Base-by-base conservation (phyloP, 106 monocot genomes). In the Dendrobium nobile region DNA sequence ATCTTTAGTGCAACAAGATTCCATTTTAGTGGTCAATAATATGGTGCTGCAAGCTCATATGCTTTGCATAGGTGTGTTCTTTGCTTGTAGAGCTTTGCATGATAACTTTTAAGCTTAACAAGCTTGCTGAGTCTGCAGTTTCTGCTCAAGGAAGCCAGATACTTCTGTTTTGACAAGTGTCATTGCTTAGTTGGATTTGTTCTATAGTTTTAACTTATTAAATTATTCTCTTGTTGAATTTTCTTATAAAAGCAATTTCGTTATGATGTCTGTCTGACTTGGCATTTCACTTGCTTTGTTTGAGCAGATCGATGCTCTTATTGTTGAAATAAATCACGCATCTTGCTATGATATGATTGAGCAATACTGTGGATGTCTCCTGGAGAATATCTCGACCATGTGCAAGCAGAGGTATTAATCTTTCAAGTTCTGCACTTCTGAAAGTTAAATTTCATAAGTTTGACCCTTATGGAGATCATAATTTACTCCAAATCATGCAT, bases 291-390 rank as follows among this genome's bases (percentile, higher is more conserved):
- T 75, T 75, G 74, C 15, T 43, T 82, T 51, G 75, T 2, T 77
- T 51, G 5, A 84, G 80, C 90, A 95, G 94, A 95, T 90, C 27
- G 94, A 95, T 72, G 90, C 68, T 13, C 77, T 95, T 13, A 85
- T 92, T 24, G 72, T 81, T 16, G 94, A 92, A 77, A 90, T 85
- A 65, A 95, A 95, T 77, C 85, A 78, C 17, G 41, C 86, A 56
- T 80, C 87, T 41, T 95, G 94, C 88, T 95, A 95, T 78, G 90
- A 92, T 78, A 88, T 90, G 80, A 88, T 95, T 37, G 90, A 92
- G 78, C 67, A 87, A 41, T 92, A 73, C 75, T 95, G 92, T 37
- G 85, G 86, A 41, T 51, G 41, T 47, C 75, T 95, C 47, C 67
- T 80, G 54, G 80, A 72, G 47, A 85, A 87, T 51, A 90, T 95